These are phyloP conservation scores for Neobulgaria alba DNA, from an alignment of 2,329 filamentous ascomycete species.

Conservation along the genomic window DNA sequence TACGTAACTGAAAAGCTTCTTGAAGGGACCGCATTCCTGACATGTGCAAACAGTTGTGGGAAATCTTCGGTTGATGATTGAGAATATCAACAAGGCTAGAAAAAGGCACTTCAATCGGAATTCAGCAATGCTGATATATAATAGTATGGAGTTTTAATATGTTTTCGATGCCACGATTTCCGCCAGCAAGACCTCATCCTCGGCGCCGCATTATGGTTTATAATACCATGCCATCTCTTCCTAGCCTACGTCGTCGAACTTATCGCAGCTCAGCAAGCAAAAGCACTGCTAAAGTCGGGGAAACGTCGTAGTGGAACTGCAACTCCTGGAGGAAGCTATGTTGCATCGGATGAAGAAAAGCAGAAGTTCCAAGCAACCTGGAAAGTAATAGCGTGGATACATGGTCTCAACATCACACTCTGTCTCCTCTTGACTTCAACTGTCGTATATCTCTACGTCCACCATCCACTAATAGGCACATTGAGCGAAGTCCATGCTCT, in stretches of 20 bases:
- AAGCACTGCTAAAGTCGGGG: constrained; percentile 51
- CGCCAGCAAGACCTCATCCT: constrained; percentile 67
- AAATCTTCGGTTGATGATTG: constrained; percentile 88
- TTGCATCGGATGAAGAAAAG: constrained; percentile 35
- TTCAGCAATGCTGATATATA: constrained; percentile 14
- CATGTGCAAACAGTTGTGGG: constrained; percentile 59
- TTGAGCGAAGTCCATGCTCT: constrained; percentile 85
- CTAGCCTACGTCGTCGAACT: constrained; percentile 85
- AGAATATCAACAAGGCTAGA: constrained; percentile 88
- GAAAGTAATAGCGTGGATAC: constrained; percentile 70
- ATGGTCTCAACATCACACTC: constrained; percentile 74
- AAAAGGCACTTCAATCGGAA: too few relatives aligned
- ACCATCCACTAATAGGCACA: constrained; percentile 90
- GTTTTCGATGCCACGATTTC: constrained; percentile 83
- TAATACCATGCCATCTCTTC: constrained; percentile 86
- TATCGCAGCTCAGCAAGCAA: constrained; percentile 71
- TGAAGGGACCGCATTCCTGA: constrained; percentile 1
- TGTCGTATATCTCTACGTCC: constrained; percentile 82
- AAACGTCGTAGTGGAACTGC: constrained; percentile 31
- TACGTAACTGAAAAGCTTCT: constrained; percentile 33
- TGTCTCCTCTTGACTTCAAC: constrained; percentile 74
- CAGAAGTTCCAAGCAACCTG: constrained; percentile 68
- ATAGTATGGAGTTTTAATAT: constrained; percentile 87
- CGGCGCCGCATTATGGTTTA: constrained; percentile 70
- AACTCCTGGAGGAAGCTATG: constrained; percentile 27